Percentiles rank a stretch among this genome's conserved stretches.
Conservation (phyloP, 345 rosid genomes). For the Camelina hispida region DNA sequence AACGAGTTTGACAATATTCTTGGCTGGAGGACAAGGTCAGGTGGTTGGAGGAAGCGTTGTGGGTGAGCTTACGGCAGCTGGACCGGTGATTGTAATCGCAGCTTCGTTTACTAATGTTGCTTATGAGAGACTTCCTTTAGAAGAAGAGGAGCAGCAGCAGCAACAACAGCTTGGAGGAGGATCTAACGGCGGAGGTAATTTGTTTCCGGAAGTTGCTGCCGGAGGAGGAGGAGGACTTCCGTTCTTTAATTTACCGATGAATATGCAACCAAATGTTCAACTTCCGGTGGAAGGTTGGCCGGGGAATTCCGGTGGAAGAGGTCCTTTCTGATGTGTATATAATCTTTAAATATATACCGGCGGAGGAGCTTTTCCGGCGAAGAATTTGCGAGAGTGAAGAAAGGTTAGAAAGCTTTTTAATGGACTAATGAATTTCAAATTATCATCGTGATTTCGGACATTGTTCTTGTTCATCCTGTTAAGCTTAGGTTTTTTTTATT, state of each 20-base stretch:
- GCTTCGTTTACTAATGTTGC: slow-evolving; percentile 97
- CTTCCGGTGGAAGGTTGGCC: slow-evolving; percentile 95
- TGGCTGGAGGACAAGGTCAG: slow-evolving; percentile 97
- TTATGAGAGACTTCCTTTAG: slow-evolving; percentile 93
- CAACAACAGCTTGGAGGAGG: slow-evolving; percentile 55
- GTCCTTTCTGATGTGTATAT: slow-evolving; percentile 49
- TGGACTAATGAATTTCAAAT: slow-evolving; percentile 41
- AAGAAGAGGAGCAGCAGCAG: slow-evolving; percentile 80
- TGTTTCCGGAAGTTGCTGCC: slow-evolving; percentile 40
- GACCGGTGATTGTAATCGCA: slow-evolving; percentile 94
- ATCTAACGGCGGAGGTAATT: slow-evolving; percentile 43
- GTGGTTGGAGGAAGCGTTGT: slow-evolving; percentile 96
- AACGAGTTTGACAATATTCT: slow-evolving; percentile 86
- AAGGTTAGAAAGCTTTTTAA: slow-evolving; percentile 43
- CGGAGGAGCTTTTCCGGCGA: slow-evolving; percentile 35
- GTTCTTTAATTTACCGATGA: slow-evolving; percentile 85
- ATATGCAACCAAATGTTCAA: slow-evolving; percentile 68
- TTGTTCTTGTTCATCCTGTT: slow-evolving; percentile 38
- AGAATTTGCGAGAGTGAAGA: slow-evolving; percentile 39
- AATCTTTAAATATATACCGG: slow-evolving; percentile 33
- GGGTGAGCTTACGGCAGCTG: slow-evolving; percentile 93
- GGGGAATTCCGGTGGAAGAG: slow-evolving; percentile 68
- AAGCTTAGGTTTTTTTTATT: slow-evolving; percentile 35
- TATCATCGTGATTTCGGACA: slow-evolving; percentile 39
- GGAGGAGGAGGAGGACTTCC: slow-evolving; percentile 75